Base-by-base conservation (phyloP, 1,284 basidiomycete genomes). In the Malassezia globosa region DNA sequence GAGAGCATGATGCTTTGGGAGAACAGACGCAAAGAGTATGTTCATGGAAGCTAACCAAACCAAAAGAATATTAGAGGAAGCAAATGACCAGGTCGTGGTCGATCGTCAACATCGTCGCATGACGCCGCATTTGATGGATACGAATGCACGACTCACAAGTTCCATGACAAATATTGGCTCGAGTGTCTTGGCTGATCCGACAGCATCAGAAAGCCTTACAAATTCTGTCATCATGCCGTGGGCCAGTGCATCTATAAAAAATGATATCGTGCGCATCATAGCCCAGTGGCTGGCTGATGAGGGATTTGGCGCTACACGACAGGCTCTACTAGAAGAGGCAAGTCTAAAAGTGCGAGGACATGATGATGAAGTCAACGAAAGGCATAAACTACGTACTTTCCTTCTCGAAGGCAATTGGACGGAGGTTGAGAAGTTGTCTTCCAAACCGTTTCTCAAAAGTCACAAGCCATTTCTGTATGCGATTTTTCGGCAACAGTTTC, bases 321-420 rank as follows among this genome's bases (percentile, higher is more conserved):
- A 72, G 37, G 54, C 72, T 14, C 63, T 76, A 8, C 65, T 74
- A 50, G 73, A 74, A 31, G 73, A 74, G 51, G 63, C 73, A 22
- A 70, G 60, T 18, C 53, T 63, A 43, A 65, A 61, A 45, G 45
- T 58, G 40, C 61, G 53, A 46, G 72, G 61, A 56, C 58, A 54
- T 41, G 65, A 59, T 39, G 73, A 63, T 54, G 66, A 51, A 22
- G 59, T 51, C 22, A 59, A 60, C 6, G 72, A 73, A 46, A 65
- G 72, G 18, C 67, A 73, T 24, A 73, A 71, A 44, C 68, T 76
- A 8, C 72, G 73, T 29, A 62, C 70, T n/a, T 73, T 72, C 18
- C 64, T 76, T 7, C 50, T 75, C 2, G 75, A 76, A 47, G 76
- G 76, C 16, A 75, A 76, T 51, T 77, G 73, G 62, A 56, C 67